Evolutionary conservation across 768 basidiomycete genomes (phyloP).

Genomic region (Steccherinum ochraceum): DNA sequence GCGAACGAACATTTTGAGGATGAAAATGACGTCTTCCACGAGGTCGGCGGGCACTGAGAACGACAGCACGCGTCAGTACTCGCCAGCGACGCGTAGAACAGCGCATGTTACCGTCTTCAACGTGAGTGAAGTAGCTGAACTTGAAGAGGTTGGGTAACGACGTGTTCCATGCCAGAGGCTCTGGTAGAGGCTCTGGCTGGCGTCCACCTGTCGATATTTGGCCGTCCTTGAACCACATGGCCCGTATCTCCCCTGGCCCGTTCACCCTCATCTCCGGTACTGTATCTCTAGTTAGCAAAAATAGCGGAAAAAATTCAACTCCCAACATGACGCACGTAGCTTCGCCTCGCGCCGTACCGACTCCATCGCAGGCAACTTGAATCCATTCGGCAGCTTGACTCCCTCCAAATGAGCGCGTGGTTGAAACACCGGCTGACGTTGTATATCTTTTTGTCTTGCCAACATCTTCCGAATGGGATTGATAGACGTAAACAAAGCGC

Average conservation of each 20-base stretch:
- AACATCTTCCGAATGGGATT: not conserved
- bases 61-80: not conserved
- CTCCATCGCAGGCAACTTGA: slow-evolving; percentile 6
- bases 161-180: slow-evolving; percentile 6
- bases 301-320: not conserved
- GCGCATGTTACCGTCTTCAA: slow-evolving; percentile 12
- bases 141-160: slow-evolving; percentile 13
- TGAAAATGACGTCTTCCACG: slow-evolving; percentile 15
- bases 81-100: not conserved
- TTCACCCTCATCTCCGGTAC: too few species aligned
- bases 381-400: slow-evolving; percentile 1
- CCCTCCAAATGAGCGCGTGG: slow-evolving; percentile 9
- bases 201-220: not conserved
- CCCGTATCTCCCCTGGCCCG: not conserved
- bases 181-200: not conserved
- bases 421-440: not conserved
- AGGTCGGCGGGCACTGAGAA: slow-evolving; percentile 15
- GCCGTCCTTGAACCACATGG: not conserved
- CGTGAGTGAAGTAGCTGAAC: slow-evolving; percentile 15
- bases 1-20: slow-evolving; percentile 16
- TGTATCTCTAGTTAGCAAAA: too few species aligned
- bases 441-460: slow-evolving; percentile 2
- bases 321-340: not conserved
- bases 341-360: slow-evolving; percentile 3
- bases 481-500: not conserved